Conservation (phyloP, 192 early-diverging fungal genomes). For the Entomortierella beljakovae region DNA sequence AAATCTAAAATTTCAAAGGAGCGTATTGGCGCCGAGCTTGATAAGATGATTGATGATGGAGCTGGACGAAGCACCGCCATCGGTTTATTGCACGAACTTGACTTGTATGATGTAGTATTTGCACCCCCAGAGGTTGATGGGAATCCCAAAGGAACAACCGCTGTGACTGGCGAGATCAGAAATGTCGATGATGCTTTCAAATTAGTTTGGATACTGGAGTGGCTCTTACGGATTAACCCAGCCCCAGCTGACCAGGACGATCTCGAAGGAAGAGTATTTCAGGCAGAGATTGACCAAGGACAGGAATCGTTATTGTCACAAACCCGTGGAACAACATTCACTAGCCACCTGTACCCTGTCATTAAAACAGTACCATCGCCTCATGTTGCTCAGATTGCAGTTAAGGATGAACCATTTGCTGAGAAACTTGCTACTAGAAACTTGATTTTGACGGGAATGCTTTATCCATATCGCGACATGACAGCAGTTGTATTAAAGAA, state of each 20-base stretch:
- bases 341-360: conserved; percentile 26
- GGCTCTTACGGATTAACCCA: conserved; percentile 52
- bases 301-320: conserved; percentile 26
- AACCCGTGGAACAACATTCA: conserved; percentile 21
- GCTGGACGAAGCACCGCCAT: conserved; percentile 53
- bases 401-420: conserved; percentile 39
- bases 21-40: conserved; percentile 90
- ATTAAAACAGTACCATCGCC: conserved; percentile 19
- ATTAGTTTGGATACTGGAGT: conserved; percentile 56
- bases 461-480: conserved; percentile 66
- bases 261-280: conserved; percentile 18
- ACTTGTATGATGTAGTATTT: conserved; percentile 61
- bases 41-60: conserved; percentile 85
- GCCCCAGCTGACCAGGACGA: conserved; percentile 2
- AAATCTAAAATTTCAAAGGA: conserved; percentile 90
- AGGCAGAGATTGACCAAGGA: conserved; percentile 30
- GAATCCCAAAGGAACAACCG: conserved; percentile 34
- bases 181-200: conserved; percentile 52
- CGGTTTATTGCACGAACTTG: conserved; percentile 50
- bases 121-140: conserved; percentile 49
- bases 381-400: conserved; percentile 20
- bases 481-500: conserved; percentile 59
- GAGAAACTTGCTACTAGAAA: conserved; percentile 50
- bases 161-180: conserved; percentile 24
- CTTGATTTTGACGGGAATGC: conserved; percentile 67